phyloP scores from a whole-genome alignment of 176 grass and related monocot genomes.

The Phoenix roebelenii region DNA sequence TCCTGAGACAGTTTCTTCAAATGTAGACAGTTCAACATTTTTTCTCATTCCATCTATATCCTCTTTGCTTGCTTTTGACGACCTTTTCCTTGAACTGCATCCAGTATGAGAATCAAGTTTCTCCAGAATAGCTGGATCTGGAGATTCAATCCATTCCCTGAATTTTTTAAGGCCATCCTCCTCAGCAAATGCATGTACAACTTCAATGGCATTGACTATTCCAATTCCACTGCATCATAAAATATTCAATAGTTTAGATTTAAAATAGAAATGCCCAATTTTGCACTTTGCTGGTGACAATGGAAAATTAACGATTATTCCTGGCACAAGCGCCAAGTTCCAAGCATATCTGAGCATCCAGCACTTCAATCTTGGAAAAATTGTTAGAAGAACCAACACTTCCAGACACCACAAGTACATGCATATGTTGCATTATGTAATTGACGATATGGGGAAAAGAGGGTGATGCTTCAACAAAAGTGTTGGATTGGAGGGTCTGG shows the following conservation, averaged over 20 bases:
- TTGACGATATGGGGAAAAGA: no score
- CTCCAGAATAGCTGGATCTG: constrained; percentile 72
- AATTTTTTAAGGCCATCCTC: constrained; percentile 87
- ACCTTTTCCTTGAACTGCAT: constrained; percentile 41
- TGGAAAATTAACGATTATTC: no score
- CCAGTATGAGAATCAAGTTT: constrained; percentile 43
- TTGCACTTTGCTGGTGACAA: no score
- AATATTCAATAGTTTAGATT: constrained; percentile 10
- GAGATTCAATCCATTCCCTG: constrained; percentile 96
- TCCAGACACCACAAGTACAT: no score
- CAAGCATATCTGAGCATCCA: no score
- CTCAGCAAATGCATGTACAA: constrained; percentile 84
- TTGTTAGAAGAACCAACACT: no score
- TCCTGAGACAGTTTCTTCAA: constrained; percentile 9
- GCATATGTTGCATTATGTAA: no score
- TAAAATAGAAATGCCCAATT: no score
- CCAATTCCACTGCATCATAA: constrained; percentile 78
- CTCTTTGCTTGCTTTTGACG: constrained; percentile 30
- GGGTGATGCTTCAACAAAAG: no score
- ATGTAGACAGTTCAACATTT: constrained; percentile 10
- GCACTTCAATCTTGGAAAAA: no score
- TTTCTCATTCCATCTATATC: constrained; percentile 28
- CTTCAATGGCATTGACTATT: constrained; percentile 98
- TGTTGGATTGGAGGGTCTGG: no score
- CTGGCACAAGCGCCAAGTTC: no score